Base-by-base conservation (phyloP, 495 filamentous ascomycete genomes). In the Penicillium parvum region DNA sequence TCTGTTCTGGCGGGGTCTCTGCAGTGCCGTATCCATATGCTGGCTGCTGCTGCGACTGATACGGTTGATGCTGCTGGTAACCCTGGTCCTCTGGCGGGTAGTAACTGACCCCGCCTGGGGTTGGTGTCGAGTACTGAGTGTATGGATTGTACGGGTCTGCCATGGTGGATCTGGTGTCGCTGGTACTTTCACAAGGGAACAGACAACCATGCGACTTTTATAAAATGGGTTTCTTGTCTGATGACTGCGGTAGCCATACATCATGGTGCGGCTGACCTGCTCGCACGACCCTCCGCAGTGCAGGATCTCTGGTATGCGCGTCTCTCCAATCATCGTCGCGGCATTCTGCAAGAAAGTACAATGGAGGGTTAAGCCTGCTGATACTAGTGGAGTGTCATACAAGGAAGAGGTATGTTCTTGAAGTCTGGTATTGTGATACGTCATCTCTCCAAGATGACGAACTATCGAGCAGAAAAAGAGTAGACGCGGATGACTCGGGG, bases 91-190 rank as follows among this genome's bases (percentile, higher is more conserved):
- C 50, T 12, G 54, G 48, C 18, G 53, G 58, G 35, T 58, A 60
- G 45, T 68, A 58, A 32, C 58, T 37, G 30, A 60, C 54, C 19
- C 49, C 60, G 17, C 58, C 50, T 6, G 57, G 57, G 5, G 53
- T 45, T 14, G 53, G 49, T 14, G 60, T 49, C 25, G 49, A 34
- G 30, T 60, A 63, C 20, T 50, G 47, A 32, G 57, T 39, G 35
- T 65, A 68, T 10, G 60, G 70, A 62, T 74, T 65, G 60, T 77
- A 77, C 12, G 69, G 69, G 34, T 71, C 73, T 5, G 71, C 74
- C 73, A 76, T 76, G 37, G 32, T 52, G 47, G 19, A n/a, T n/a
- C n/a, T 33, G 43, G 4, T 14, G n/a, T 30, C 6, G n/a, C 8
- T 20, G 26, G n/a, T n/a, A n/a, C n/a, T n/a, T n/a, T n/a, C n/a